phyloP scores from a whole-genome alignment of 768 basidiomycete genomes.

The Tubosaeta sp. region DNA sequence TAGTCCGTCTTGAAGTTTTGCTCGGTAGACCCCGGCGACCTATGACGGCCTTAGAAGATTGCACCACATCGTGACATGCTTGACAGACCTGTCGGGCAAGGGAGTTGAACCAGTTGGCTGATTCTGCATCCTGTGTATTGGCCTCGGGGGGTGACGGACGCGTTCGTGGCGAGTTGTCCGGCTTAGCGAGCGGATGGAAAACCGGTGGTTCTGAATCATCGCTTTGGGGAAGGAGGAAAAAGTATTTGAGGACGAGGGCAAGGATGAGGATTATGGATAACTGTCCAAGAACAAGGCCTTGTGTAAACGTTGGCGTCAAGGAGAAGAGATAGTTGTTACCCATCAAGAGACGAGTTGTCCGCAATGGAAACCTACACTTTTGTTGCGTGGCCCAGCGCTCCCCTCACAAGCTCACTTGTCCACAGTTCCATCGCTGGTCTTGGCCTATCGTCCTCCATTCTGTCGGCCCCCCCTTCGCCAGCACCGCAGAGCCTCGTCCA shows the following conservation, averaged over 20 bases:
- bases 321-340: conserved; percentile 59
- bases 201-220: conserved; percentile 51
- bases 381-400: conserved; percentile 52
- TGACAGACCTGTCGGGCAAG: conserved; percentile 71
- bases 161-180: conserved; percentile 40
- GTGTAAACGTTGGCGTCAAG: conserved; percentile 88
- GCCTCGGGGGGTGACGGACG: conserved; percentile 22
- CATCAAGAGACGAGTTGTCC: conserved; percentile 13
- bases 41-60: conserved; percentile 23
- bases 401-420: conserved; percentile 49
- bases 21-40: conserved; percentile 71
- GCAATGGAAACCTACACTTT: conserved; percentile 29
- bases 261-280: conserved; percentile 79
- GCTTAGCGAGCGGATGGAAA: conserved; percentile 57
- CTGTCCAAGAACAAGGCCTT: conserved; percentile 91
- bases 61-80: not conserved
- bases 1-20: conserved; percentile 69
- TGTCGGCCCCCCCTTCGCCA: conserved; percentile 24
- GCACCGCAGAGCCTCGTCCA: conserved; percentile 44
- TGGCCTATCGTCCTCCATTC: conserved; percentile 25
- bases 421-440: conserved; percentile 37
- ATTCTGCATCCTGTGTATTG: conserved; percentile 47
- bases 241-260: conserved; percentile 83
- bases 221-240: conserved; percentile 82
- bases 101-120: conserved; percentile 88